phyloP scores from a whole-genome alignment of 1,139 yeast species.

The Geotrichum restrictum region DNA sequence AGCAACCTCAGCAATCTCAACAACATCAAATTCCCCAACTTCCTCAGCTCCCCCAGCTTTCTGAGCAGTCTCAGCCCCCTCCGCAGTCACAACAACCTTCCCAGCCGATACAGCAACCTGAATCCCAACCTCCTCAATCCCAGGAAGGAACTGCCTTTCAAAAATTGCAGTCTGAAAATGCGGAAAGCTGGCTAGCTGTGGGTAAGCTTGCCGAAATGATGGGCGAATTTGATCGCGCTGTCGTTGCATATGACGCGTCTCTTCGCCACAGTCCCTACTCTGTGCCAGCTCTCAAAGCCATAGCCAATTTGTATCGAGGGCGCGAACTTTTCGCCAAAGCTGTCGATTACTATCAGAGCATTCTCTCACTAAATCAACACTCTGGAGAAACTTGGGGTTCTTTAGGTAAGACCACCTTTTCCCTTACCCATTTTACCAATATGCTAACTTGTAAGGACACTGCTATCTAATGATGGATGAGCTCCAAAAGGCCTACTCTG shows the following conservation, averaged over 20 bases:
- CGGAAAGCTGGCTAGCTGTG: conserved; percentile 89
- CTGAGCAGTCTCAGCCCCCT: conserved; percentile 24
- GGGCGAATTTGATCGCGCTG: conserved; percentile 86
- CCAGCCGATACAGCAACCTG: conserved; percentile 1
- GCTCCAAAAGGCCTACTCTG: conserved; percentile 88
- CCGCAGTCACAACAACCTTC: conserved; percentile 7
- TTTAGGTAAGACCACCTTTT: conserved; percentile 35
- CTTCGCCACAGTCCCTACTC: conserved; percentile 82
- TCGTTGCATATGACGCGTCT: conserved; percentile 83
- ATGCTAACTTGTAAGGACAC: conserved; percentile 53
- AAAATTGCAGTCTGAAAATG: conserved; percentile 51
- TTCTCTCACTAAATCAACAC: conserved; percentile 74
- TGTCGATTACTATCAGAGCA: conserved; percentile 86
- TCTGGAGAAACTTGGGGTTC: conserved; percentile 98
- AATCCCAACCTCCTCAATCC: conserved; percentile 34
- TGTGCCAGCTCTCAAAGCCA: conserved; percentile 74
- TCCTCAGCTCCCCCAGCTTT: conserved; percentile 8
- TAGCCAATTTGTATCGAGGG: conserved; percentile 84
- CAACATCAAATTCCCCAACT: conserved; percentile 17
- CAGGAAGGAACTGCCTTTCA: conserved; percentile 45
- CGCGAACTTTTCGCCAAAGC: conserved; percentile 90
- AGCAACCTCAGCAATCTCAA: conserved; percentile 30
- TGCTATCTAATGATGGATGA: conserved; percentile 96
- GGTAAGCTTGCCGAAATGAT: conserved; percentile 83
- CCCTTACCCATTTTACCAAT: not conserved